Evolutionary conservation across 78 protist species (phyloP).

Genomic region (Abeoforma whisleri): DNA sequence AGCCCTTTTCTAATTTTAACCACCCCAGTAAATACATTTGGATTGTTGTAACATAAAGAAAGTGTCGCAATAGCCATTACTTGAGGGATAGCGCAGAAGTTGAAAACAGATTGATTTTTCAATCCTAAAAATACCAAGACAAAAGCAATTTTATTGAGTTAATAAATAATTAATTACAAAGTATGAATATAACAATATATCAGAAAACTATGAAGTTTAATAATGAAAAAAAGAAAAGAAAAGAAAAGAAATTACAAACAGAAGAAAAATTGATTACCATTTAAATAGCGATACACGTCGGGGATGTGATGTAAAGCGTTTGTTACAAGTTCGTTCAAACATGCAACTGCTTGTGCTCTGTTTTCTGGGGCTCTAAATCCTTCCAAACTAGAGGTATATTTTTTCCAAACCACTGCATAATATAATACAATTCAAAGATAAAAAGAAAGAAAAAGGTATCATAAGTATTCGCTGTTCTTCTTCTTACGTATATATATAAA

Average conservation of each 20-base stretch:
- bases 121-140: too few species aligned
- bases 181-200: too few species aligned
- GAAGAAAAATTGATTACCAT: too few species aligned
- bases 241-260: too few species aligned
- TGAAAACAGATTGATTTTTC: slow-evolving; percentile 50
- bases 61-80: slow-evolving; percentile 90
- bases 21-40: slow-evolving; percentile 57
- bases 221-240: too few species aligned
- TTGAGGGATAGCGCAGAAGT: slow-evolving; percentile 92
- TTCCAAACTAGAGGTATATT: slow-evolving; percentile 12
- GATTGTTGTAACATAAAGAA: slow-evolving; percentile 66
- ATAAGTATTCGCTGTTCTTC: too few species aligned
- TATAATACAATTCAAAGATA: too few species aligned
- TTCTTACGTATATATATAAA: too few species aligned
- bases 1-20: slow-evolving; percentile 88
- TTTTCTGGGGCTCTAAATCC: slow-evolving; percentile 33
- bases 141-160: too few species aligned
- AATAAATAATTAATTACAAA: too few species aligned
- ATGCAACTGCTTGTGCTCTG: slow-evolving; percentile 55
- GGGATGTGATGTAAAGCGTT: slow-evolving; percentile 75
- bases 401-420: slow-evolving; percentile 26
- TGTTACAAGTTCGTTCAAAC: slow-evolving; percentile 75
- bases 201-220: too few species aligned
- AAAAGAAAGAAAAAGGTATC: too few species aligned
- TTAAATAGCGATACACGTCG: slow-evolving; percentile 64